phyloP scores from a whole-genome alignment of 2,329 filamentous ascomycete genomes.

The Alternaria viburni region DNA sequence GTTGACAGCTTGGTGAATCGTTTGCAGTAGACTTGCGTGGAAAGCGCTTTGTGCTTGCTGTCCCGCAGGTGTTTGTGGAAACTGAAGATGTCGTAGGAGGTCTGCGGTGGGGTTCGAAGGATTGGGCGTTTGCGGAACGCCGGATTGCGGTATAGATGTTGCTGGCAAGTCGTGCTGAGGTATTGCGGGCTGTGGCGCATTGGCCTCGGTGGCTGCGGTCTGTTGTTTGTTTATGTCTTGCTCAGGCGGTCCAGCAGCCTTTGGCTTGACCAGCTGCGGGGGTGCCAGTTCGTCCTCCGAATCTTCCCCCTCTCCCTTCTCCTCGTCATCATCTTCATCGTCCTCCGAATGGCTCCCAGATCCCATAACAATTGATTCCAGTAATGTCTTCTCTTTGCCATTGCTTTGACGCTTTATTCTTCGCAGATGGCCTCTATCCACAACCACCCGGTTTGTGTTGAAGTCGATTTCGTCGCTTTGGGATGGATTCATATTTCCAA shows the following conservation, averaged over 20 bases:
- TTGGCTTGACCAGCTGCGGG: conserved; percentile 17
- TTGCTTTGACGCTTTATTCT: conserved; percentile 54
- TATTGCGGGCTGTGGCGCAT: neutral
- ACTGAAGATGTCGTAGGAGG: conserved; percentile 32
- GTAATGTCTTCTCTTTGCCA: conserved; percentile 29
- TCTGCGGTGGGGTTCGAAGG: conserved; percentile 25
- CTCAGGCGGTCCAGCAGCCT: neutral
- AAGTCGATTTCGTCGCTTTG: conserved; percentile 91
- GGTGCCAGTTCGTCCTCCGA: conserved; percentile 42
- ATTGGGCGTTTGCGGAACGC: conserved; percentile 10
- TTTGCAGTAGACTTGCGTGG: conserved; percentile 28
- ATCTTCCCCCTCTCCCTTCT: conserved; percentile 17
- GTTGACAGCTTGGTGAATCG: conserved; percentile 32
- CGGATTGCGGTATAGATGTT: conserved; percentile 1
- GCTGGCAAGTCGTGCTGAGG: neutral
- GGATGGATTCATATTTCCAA: conserved; percentile 79
- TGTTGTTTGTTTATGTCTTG: neutral
- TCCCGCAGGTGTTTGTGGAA: conserved; percentile 39
- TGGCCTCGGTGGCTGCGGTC: neutral
- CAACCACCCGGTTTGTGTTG: conserved; percentile 78
- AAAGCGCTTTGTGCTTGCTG: conserved; percentile 37
- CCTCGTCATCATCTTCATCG: conserved; percentile 43
- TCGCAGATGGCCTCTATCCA: conserved; percentile 86
- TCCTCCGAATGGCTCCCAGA: conserved; percentile 46
- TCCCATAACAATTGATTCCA: conserved; percentile 31